These are phyloP conservation scores for Solanum dulcamara DNA, from an alignment of 257 asterid genomes.

Conservation along the genomic window DNA sequence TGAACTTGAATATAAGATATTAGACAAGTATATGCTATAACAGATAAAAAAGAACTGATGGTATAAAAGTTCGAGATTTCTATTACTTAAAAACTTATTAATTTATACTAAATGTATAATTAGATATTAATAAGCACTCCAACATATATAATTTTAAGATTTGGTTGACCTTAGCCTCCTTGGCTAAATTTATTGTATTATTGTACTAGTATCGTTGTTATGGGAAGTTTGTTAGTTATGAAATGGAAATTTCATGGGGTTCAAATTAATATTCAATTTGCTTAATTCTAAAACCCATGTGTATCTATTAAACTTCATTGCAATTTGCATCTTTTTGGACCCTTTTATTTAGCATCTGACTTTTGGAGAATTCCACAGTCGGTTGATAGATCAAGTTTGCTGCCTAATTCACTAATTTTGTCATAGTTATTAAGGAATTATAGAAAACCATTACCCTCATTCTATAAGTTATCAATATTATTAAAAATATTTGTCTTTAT, in stretches of 20 bases:
- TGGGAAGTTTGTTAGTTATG: constrained; percentile 1
- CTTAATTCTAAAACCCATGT: not conserved
- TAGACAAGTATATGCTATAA: not conserved
- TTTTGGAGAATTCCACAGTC: not conserved
- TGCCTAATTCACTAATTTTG: not conserved
- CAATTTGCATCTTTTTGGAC: not conserved
- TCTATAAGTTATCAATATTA: not conserved
- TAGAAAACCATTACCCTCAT: not conserved
- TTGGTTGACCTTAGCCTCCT: not conserved
- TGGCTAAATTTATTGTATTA: not conserved
- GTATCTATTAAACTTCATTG: constrained; percentile 1
- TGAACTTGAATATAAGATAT: not conserved
- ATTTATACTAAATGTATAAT: not conserved
- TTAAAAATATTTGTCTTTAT: not conserved
- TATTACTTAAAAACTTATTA: not conserved
- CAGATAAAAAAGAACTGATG: not conserved
- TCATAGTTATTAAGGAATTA: not conserved
- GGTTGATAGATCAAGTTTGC: not conserved
- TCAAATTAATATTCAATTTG: not conserved
- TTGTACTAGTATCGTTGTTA: not conserved
- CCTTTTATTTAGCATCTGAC: not conserved
- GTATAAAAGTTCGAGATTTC: not conserved
- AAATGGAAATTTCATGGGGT: constrained; percentile 13
- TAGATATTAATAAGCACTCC: not conserved
- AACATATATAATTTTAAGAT: not conserved